phyloP scores from a whole-genome alignment of 1,139 yeast genomes.

The Magnusiomyces suaveolens region DNA sequence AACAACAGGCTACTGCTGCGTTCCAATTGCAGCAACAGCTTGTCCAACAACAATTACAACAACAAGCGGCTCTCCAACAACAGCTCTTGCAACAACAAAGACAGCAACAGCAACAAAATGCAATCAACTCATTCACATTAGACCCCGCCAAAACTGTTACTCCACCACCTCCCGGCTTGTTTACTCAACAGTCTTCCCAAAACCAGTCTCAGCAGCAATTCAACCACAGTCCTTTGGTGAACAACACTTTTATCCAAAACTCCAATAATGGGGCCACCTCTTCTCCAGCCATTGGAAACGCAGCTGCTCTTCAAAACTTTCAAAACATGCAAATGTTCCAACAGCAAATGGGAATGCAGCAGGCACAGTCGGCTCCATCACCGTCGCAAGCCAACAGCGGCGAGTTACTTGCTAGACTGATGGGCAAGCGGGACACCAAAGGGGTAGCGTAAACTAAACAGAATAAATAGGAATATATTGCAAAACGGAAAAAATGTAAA shows the following conservation, averaged over 20 bases:
- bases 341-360: neutral
- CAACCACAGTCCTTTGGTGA: neutral
- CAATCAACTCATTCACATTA: neutral
- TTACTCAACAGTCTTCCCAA: neutral
- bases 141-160: constrained; percentile 1
- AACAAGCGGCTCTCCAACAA: neutral
- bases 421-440: neutral
- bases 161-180: constrained; percentile 6
- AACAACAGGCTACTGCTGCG: neutral
- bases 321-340: neutral
- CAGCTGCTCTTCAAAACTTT: neutral
- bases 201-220: neutral
- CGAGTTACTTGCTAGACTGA: constrained; percentile 2
- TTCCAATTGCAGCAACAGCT: neutral
- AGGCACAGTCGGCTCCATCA: neutral
- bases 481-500: no score
- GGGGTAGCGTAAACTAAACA: neutral
- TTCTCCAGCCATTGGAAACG: neutral
- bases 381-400: neutral
- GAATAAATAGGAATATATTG: neutral
- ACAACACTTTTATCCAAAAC: neutral
- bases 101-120: constrained; percentile 3
- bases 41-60: constrained; percentile 1
- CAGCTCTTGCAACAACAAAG: constrained; percentile 3
- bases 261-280: neutral